These are phyloP conservation scores for Tolypocladium nubicola DNA, from an alignment of 2,329 filamentous ascomycete species.

Conservation along the genomic window DNA sequence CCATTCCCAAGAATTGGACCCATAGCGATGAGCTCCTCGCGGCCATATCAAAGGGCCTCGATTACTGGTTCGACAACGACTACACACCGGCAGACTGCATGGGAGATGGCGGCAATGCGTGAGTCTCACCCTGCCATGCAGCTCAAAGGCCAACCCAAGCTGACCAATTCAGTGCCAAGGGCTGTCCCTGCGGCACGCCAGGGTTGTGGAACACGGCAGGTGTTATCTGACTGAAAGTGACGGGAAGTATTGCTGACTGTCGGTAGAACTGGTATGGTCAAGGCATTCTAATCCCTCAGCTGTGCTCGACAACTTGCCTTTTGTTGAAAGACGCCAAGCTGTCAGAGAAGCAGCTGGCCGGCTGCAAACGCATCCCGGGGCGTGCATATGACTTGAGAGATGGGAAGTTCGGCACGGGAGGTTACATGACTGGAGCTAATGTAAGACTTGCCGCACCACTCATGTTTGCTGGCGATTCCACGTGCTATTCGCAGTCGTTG, in stretches of 20 bases:
- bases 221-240: no score
- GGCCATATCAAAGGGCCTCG: constrained; percentile 8
- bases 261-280: constrained; percentile 13
- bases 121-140: not conserved
- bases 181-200: no score
- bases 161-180: not conserved
- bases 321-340: constrained; percentile 9
- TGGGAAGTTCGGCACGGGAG: constrained; percentile 8
- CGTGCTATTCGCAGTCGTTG: no score
- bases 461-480: no score
- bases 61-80: constrained; percentile 14
- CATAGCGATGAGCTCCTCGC: constrained; percentile 4
- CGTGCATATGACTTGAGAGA: constrained; percentile 11
- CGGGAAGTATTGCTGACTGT: no score
- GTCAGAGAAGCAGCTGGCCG: constrained; percentile 5
- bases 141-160: not conserved
- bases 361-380: constrained; percentile 10
- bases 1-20: constrained; percentile 6
- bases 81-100: constrained; percentile 10
- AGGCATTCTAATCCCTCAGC: constrained; percentile 11
- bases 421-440: constrained; percentile 11
- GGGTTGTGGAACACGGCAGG: no score
- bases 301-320: constrained; percentile 10
- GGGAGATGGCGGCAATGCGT: constrained; percentile 9
- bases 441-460: not conserved